phyloP scores from a whole-genome alignment of 164 flowering plant species.

The Tetracentron sinense region DNA sequence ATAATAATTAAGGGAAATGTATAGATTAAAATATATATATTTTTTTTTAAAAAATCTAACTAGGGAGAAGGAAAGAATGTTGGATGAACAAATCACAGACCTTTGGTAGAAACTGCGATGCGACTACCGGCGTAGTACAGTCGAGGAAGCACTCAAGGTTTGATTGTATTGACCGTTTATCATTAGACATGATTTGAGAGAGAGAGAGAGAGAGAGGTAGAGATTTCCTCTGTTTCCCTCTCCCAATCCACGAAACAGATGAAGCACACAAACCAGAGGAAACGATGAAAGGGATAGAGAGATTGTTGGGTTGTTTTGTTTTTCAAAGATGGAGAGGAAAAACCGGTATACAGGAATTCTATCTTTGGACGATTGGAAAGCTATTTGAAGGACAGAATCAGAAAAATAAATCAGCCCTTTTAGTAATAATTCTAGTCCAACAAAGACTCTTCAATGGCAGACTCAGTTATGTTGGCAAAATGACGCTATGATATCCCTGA shows the following conservation, averaged over 20 bases:
- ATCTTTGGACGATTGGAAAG: constrained; percentile 11
- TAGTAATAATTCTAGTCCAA: too few relatives aligned
- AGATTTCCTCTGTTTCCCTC: constrained; percentile 27
- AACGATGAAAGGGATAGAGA: constrained; percentile 9
- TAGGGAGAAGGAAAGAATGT: background rate
- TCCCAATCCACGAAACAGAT: constrained; percentile 21
- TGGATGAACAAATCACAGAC: constrained; percentile 30
- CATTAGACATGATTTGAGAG: constrained; percentile 30
- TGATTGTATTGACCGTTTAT: constrained; percentile 49
- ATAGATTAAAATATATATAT: background rate
- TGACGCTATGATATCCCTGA: too few relatives aligned
- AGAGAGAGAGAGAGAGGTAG: constrained; percentile 25
- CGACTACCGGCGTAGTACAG: constrained; percentile 76
- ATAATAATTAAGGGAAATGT: background rate
- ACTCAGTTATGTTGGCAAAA: too few relatives aligned
- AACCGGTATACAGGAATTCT: constrained; percentile 16
- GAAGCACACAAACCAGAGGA: constrained; percentile 13
- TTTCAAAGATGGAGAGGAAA: constrained; percentile 17
- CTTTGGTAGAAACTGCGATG: constrained; percentile 71
- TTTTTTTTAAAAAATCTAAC: background rate
- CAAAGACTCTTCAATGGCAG: too few relatives aligned
- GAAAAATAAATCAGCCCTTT: background rate
- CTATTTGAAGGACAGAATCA: constrained; percentile 16
- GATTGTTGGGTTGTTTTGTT: constrained; percentile 9
- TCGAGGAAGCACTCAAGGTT: constrained; percentile 79